Base-by-base conservation (phyloP, 2,329 filamentous ascomycete genomes). In the Fusarium decemcellulare region DNA sequence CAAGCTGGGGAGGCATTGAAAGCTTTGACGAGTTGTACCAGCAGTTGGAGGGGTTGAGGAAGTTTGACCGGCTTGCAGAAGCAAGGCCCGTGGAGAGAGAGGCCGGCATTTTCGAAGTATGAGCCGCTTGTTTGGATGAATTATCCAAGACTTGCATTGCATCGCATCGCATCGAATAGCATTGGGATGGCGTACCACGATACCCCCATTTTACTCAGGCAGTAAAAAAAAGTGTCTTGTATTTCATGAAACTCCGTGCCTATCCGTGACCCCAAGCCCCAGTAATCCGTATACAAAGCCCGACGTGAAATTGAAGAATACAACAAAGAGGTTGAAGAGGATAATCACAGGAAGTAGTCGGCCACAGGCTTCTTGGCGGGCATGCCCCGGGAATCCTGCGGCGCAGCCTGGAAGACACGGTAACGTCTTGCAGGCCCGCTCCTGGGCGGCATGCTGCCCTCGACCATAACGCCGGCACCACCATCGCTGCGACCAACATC, bases 281-380 rank as follows among this genome's bases (percentile, higher is more conserved):
- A 63, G 61, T 56, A 62, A 67, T 61, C 48, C 63, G 47, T 72
- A 72, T 67, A 61, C 52, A 73, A 74, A 66, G 56, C 54, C 56
- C 51, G 43, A 61, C 51, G 34, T 56, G n/a, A 36, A 15, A 56
- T 29, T 11, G 12, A 30, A 39, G 46, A 18, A 10, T 36, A 50
- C 47, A 50, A 50, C 18, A 18, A 50, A 50, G 47, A 50, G 18
- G 36, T 50, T 50, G 47, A 50, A 15, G 23, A 16, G 18, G 47
- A 50, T 14, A 48, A 56, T 80, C 79, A 91, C 81, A 99, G 84
- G 81, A 99, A 99, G 84, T 98, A 99, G 82, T 98, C 95, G 14
- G 94, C 94, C 56, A 97, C 94, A 4, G 96, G 96, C 81, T 98
- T 98, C 88, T 99, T 99, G 4, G 96, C 96, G 63, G 96, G 96